Base-by-base conservation (phyloP, 2,329 filamentous ascomycete species). In the Chaetothyriales sp. region DNA sequence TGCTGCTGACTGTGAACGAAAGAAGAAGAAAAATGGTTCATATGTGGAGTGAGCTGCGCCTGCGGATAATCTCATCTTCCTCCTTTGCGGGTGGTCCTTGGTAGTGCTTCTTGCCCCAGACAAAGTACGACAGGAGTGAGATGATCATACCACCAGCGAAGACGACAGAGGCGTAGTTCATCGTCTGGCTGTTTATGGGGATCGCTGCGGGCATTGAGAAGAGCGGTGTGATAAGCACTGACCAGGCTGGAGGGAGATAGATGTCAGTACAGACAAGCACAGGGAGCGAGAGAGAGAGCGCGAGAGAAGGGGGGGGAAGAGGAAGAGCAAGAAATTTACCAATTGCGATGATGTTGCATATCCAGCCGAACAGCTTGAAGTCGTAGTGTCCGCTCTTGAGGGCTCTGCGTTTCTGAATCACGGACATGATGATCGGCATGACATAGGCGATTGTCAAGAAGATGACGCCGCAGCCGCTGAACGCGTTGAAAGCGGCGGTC, bases 231-330 rank as follows among this genome's bases (percentile, higher is more conserved):
- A 76, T 71, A 52, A 77, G 75, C 2, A 60, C 52, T 39, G 48
- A 51, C 56, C 56, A 58, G 8, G 46, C 56, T 58, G 44, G 20
- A 18, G 10, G n/a, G 20, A 22, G n/a, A 25, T 15, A 22, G n/a
- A 25, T 15, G 32, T 53, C 51, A 51, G 51, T 48, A 44, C 6
- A 25, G 18, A 6, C 10, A 47, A 9, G 86, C 71, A 86, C 86
- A 15, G 86, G 74, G 1, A n/a, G n/a, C n/a, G n/a, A 86, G 72
- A 86, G 86, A 15, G 86, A 75, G 1, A n/a, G n/a, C n/a, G n/a
- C n/a, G n/a, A n/a, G n/a, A n/a, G n/a, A n/a, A n/a, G n/a, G n/a
- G n/a, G n/a, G n/a, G n/a, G n/a, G n/a, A n/a, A n/a, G n/a, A n/a
- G 83, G 81, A 49, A 86, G 77, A 36, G 80, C 81, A 49, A 87